Percentiles rank a stretch among this genome's conserved stretches.
Evolutionary conservation across 2,329 filamentous ascomycete species (phyloP).

Genomic region (Emmonsia crescens): DNA sequence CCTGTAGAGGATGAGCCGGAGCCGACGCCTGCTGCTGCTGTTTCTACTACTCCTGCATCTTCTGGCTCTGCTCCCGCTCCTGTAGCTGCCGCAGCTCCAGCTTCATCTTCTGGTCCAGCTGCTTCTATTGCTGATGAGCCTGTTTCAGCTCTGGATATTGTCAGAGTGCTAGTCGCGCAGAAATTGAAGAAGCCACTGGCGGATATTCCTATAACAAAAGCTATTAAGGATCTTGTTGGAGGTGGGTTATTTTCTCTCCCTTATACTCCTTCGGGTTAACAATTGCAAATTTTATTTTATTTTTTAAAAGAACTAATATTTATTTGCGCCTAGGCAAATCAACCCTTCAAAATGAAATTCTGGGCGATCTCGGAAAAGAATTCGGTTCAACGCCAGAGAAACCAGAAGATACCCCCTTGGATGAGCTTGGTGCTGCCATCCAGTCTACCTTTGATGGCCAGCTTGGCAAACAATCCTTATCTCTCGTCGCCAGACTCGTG

Average conservation of each 20-base stretch:
- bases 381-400: conserved; percentile 97
- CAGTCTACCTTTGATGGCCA: conserved; percentile 98
- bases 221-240: conserved; percentile 96
- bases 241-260: conserved; percentile 47
- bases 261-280: neutral
- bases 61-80: conserved; percentile 35
- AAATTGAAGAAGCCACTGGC: conserved; percentile 91
- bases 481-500: conserved; percentile 84
- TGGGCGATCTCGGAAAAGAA: conserved; percentile 95
- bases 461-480: conserved; percentile 90
- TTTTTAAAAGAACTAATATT: neutral
- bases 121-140: conserved; percentile 77
- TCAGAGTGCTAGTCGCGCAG: conserved; percentile 82
- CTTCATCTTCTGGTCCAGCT: conserved; percentile 69
- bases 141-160: conserved; percentile 78
- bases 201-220: conserved; percentile 87
- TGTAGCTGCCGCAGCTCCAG: conserved; percentile 48
- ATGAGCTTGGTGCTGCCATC: conserved; percentile 90
- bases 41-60: conserved; percentile 30
- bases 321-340: conserved; percentile 67
- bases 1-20: conserved; percentile 84
- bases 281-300: neutral
- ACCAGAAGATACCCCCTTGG: conserved; percentile 91
- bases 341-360: conserved; percentile 95
- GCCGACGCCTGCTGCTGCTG: conserved; percentile 25